Conservation (phyloP, 2,329 filamentous ascomycete species). For the Monosporascus cannonballus region DNA sequence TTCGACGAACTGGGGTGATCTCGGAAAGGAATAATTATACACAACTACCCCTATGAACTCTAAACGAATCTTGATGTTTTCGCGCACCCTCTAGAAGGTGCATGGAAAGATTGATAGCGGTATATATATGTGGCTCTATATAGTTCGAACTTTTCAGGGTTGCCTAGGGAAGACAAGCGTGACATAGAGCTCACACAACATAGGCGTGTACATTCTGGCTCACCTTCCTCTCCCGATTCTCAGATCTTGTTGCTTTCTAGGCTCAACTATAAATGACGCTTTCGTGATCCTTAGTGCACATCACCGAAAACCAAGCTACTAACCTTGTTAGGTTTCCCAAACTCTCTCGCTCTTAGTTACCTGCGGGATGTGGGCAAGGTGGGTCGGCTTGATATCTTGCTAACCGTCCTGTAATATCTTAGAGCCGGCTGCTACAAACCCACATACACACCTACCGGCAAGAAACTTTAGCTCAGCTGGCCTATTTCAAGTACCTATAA, state of each 20-base stretch:
- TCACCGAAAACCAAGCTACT: not conserved
- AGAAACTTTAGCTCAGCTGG: not conserved
- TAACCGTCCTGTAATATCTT: not conserved
- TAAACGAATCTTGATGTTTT: not conserved
- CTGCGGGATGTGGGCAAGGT: not conserved
- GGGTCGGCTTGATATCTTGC: not conserved
- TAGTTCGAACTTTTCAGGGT: no score
- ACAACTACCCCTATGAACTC: not conserved
- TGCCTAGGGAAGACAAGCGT: no score
- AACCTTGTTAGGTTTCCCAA: not conserved
- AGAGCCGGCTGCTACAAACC: not conserved
- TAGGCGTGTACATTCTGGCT: no score
- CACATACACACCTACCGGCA: not conserved
- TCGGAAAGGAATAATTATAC: not conserved
- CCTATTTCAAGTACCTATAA: not conserved
- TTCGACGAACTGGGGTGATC: not conserved
- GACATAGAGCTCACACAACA: no score
- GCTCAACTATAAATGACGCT: no score
- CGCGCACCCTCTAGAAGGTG: no score
- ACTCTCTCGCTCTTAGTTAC: not conserved
- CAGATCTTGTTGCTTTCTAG: no score
- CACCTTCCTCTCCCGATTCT: no score
- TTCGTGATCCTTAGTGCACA: not conserved
- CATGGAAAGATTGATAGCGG: no score
- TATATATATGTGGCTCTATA: no score